A percentile compares a stretch with the other conserved stretches of the same genome.
These are phyloP conservation scores for Neonectria neomacrospora DNA, from an alignment of 2,329 filamentous ascomycete species.

Conservation along the genomic window DNA sequence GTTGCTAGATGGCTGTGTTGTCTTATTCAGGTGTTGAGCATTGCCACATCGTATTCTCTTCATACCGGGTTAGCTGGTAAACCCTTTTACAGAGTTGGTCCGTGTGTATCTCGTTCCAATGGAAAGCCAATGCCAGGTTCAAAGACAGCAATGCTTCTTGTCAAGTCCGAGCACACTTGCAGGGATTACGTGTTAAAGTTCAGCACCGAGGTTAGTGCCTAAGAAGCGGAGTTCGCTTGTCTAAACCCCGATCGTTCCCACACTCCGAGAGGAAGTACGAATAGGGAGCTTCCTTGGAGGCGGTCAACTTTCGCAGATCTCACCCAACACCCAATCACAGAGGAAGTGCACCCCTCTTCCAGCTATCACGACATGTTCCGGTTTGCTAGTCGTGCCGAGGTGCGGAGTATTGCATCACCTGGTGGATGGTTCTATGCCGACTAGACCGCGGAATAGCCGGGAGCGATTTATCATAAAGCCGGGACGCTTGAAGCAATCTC, in stretches of 20 bases:
- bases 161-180: no score
- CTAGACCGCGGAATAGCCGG: background rate
- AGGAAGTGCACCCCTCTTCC: background rate
- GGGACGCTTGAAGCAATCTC: background rate
- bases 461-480: background rate
- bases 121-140: no score
- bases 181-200: background rate
- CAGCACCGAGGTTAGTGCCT: background rate
- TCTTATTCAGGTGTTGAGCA: no score
- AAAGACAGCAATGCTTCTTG: no score
- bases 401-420: background rate
- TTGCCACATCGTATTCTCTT: no score
- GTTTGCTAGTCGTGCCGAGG: background rate
- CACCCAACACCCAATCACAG: background rate
- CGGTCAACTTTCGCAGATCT: background rate
- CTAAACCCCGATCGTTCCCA: no score
- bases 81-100: no score
- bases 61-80: no score
- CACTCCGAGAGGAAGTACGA: no score
- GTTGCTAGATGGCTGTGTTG: no score
- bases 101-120: no score
- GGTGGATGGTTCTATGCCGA: background rate
- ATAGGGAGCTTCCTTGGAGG: background rate
- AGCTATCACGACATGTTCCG: background rate
- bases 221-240: background rate